Evolutionary conservation across 2,329 filamentous ascomycete species (phyloP), one percentile per base, ranked within the genome.

Genomic region (Calonectria pseudoturangicola): DNA sequence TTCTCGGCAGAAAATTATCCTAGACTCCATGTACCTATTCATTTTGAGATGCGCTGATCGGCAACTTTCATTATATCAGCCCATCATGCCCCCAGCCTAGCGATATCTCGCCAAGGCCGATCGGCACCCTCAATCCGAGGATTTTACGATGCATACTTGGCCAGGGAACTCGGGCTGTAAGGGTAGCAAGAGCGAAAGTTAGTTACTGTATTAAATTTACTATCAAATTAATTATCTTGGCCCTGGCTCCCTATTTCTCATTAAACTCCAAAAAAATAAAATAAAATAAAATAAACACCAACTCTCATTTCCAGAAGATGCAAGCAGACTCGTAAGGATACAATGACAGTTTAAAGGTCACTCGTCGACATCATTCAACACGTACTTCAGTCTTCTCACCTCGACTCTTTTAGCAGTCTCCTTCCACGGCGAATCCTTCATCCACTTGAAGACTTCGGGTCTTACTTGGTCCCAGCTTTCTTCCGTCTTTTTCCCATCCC

Each of bases 371-470:
- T 62, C 66, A 15, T 18, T 39, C 43, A 68, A n/a, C 15, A 63
- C 62, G 16, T 48, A 71, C 27, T 43, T 66, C 21, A 71, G 39
- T 25, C n/a, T 36, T 45, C 51, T 60, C 21, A 67, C 27, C 43
- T 71, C 68, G 25, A 71, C 33, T 33, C 25, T 63, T 41, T 62
- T 66, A 8, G 63, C 39, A 6, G 3, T 18, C n/a, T 43, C 39
- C 12, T 62, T 66, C 62, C 62, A 66, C 6, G 68, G 50, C 8
- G 41, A 18, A n/a, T 66, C 18, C 10, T 28, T 39, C 50, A 71
- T 58, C 62, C 45, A 71, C 9, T 16, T 2, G 9, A 50, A 50
- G 6, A 30, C 56, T 25, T 71, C 68, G 18, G 36, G 62, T 13
- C 39, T 6, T 33, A 51, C 68, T 25, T 41, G 41, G 30, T 66